phyloP scores from a whole-genome alignment of 352 stramenopile genomes.

The Globisporangium heterothallicum region DNA sequence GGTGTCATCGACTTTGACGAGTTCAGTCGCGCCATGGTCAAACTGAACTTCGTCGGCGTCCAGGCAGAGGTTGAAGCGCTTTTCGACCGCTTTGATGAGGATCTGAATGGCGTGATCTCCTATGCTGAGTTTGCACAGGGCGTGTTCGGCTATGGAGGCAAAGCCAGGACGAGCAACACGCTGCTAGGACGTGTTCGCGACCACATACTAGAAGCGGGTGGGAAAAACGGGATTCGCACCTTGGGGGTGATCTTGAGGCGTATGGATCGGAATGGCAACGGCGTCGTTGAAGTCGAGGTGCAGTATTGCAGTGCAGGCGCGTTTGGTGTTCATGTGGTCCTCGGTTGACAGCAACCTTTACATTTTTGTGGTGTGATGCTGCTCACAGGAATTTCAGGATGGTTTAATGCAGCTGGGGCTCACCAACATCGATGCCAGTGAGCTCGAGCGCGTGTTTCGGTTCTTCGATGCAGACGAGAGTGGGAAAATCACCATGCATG shows the following conservation, averaged over 20 bases:
- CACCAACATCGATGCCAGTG: slow-evolving; percentile 22
- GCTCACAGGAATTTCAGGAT: slow-evolving; percentile 57
- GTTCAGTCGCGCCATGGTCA: slow-evolving; percentile 80
- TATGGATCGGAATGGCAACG: slow-evolving; percentile 82
- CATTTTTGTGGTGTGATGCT: not conserved
- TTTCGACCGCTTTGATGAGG: slow-evolving; percentile 87
- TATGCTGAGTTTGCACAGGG: slow-evolving; percentile 68
- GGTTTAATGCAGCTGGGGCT: slow-evolving; percentile 48
- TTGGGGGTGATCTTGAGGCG: slow-evolving; percentile 57
- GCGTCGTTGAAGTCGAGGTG: slow-evolving; percentile 59
- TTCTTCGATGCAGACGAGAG: slow-evolving; percentile 81
- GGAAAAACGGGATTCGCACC: slow-evolving; percentile 72
- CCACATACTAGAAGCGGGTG: slow-evolving; percentile 49
- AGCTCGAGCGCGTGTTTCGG: slow-evolving; percentile 54
- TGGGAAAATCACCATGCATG: slow-evolving; percentile 81
- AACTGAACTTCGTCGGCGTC: slow-evolving; percentile 87
- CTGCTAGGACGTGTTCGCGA: slow-evolving; percentile 43
- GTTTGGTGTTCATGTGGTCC: not conserved
- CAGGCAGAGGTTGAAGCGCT: slow-evolving; percentile 80
- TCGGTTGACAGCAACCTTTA: not conserved
- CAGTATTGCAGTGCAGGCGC: not conserved
- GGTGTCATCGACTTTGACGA: slow-evolving; percentile 84
- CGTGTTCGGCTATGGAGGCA: slow-evolving; percentile 30
- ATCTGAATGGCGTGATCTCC: slow-evolving; percentile 69
- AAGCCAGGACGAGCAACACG: slow-evolving; percentile 11